These are phyloP conservation scores for Tubosaeta sp. DNA, from an alignment of 768 basidiomycete genomes.

Conservation along the genomic window DNA sequence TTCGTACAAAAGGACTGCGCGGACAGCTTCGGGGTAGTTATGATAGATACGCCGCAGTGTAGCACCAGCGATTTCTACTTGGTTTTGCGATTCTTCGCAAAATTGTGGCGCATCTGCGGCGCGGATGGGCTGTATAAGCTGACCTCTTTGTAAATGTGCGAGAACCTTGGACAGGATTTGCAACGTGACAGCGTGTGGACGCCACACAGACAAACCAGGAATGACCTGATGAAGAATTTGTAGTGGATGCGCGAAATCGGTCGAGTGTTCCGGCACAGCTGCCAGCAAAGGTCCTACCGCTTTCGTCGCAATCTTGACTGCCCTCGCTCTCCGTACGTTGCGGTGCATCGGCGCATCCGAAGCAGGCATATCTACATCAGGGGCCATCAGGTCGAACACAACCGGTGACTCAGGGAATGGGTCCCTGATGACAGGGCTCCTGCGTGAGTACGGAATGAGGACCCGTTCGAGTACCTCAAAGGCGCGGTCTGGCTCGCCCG, in stretches of 20 bases:
- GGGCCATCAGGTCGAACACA: constrained; percentile 30
- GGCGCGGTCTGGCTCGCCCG: constrained; percentile 77
- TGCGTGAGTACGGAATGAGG: constrained; percentile 54
- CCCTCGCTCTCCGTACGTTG: constrained; percentile 22
- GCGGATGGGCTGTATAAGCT: constrained; percentile 40
- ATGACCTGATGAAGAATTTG: constrained; percentile 59
- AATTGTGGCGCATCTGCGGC: constrained; percentile 19
- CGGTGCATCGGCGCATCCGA: constrained; percentile 30
- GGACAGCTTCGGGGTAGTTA: constrained; percentile 47
- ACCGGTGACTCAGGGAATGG: constrained; percentile 38
- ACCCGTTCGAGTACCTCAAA: constrained; percentile 80
- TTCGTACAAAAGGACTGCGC: constrained; percentile 32
- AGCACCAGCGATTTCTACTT: constrained; percentile 32
- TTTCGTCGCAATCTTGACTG: constrained; percentile 16
- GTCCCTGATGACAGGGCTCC: constrained; percentile 25
- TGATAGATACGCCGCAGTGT: constrained; percentile 45
- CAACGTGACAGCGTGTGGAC: constrained; percentile 51
- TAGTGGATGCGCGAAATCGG: constrained; percentile 57
- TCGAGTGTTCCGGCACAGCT: constrained; percentile 12
- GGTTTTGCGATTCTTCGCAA: constrained; percentile 19
- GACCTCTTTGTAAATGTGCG: constrained; percentile 47
- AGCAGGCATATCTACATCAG: constrained; percentile 23
- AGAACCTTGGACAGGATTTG: constrained; percentile 44
- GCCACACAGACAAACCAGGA: constrained; percentile 64
- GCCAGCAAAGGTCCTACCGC: constrained; percentile 12